Evolutionary conservation across 2,329 filamentous ascomycete species (phyloP).

Genomic region (Talaromyces sp.): DNA sequence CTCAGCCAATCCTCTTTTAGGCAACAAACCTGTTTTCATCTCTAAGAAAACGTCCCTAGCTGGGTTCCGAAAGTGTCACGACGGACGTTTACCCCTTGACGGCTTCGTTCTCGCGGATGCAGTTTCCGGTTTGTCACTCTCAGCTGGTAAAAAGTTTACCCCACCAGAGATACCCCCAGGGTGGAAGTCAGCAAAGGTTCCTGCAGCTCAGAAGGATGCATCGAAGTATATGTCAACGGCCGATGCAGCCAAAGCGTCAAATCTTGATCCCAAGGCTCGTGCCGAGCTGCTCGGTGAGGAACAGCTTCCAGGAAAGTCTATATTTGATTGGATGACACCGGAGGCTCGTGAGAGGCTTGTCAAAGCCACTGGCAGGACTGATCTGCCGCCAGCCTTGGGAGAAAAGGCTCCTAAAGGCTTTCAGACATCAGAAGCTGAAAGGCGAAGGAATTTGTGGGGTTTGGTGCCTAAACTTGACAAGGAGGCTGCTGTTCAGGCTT

Average conservation of each 20-base stretch:
- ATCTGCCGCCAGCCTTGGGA: conserved; percentile 74
- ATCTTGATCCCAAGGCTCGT: conserved; percentile 71
- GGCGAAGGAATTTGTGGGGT: conserved; percentile 57
- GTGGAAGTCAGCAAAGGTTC: conserved; percentile 67
- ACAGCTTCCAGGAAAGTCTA: conserved; percentile 81
- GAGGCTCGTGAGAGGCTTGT: conserved; percentile 74
- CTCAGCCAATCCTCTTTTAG: conserved; percentile 63
- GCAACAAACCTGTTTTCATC: conserved; percentile 70
- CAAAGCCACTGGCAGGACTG: conserved; percentile 68
- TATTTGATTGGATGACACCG: conserved; percentile 88
- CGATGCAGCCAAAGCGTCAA: conserved; percentile 74
- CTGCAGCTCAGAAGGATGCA: conserved; percentile 35
- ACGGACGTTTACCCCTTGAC: conserved; percentile 74
- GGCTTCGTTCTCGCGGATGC: conserved; percentile 72
- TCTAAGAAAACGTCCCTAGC: conserved; percentile 60
- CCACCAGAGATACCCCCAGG: conserved; percentile 50
- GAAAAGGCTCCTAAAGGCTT: conserved; percentile 68
- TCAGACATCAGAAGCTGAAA: conserved; percentile 62
- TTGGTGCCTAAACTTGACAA: conserved; percentile 65
- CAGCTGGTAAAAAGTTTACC: conserved; percentile 47
- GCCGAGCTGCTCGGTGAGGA: conserved; percentile 79
- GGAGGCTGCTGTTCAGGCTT: conserved; percentile 65
- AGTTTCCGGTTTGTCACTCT: conserved; percentile 49
- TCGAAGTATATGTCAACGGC: conserved; percentile 63
- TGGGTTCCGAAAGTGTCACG: conserved; percentile 70